Conservation (phyloP, 441 rosid genomes). For the Raphanus hybrid region DNA sequence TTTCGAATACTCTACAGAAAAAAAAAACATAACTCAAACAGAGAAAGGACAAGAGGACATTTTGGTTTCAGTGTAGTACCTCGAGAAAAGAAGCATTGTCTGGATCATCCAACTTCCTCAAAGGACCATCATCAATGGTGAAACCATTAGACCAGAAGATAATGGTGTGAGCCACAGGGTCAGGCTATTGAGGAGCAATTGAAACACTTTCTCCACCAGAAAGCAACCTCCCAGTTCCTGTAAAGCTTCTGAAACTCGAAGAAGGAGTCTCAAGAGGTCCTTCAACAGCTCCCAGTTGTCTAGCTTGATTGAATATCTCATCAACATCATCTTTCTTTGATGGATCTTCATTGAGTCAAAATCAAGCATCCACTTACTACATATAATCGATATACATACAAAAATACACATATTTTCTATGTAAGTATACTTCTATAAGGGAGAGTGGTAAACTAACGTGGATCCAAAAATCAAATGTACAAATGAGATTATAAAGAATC, state of each 20-base stretch:
- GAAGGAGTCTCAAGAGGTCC: constrained; percentile 71
- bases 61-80: constrained; percentile 47
- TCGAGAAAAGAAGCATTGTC: constrained; percentile 93
- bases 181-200: constrained; percentile 75
- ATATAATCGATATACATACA: no score
- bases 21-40: constrained; percentile 12
- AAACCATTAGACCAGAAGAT: constrained; percentile 96
- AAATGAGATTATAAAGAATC: no score
- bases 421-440: no score
- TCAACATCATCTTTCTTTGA: constrained; percentile 81
- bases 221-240: constrained; percentile 88
- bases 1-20: constrained; percentile 74
- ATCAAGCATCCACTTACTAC: no score
- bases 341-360: no score
- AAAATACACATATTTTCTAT: no score
- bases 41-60: background rate
- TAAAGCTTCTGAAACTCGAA: constrained; percentile 78
- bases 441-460: no score
- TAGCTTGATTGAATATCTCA: constrained; percentile 88
- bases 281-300: constrained; percentile 92
- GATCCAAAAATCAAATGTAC: no score
- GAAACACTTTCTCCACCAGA: constrained; percentile 72
- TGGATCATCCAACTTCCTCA: constrained; percentile 92
- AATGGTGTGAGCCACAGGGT: constrained; percentile 80
- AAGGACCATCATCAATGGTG: constrained; percentile 91